Evolutionary conservation across 176 grass and related monocot genomes (phyloP), one percentile per base, ranked within the genome.

Genomic region (Neostapfia colusana): DNA sequence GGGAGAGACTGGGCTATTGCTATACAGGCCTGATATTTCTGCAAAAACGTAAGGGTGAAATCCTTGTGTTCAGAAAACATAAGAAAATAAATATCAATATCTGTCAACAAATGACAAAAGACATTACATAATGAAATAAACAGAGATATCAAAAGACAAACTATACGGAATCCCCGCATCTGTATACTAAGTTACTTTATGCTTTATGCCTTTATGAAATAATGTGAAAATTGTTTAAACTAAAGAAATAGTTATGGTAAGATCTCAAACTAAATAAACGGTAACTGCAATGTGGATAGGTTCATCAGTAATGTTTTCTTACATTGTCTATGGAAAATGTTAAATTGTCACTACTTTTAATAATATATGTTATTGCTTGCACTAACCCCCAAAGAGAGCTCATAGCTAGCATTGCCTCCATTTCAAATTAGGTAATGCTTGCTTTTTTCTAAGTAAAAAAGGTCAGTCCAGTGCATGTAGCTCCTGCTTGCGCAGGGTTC

Each of bases 1-100:
- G 80, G 92, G 88, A 82, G 95, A 95, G 82, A 89, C 89, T 45
- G 92, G 74, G 69, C 88, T 77, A 27, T 83, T 65, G 67, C 76
- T 88, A 69, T 99, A 85, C 63, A 73, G 65, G 57, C 74, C 83
- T 71, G 69, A 84, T 72, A 77, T 79, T 20, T 92, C 89, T 96
- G 78, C 74, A 73, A 69, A 89, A 45, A 54, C 20, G 34, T 20
- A 18, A 24, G n/a, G 0, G 9, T 26, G 65, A 75, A 48, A 64
- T 36, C 58, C 21, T 76, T 36, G 59, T 76, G 58, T 21, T 35
- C 56, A 63, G 16, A 76, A 76, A 63, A 62, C 25, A 49, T 36
- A 9, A 53, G 28, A 65, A 44, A 35, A 18, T 4, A 39, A 48
- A 15, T 38, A 15, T 11, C 43, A 14, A 65, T 12, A 18, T 25